Percentiles rank a stretch among this genome's conserved stretches.
phyloP scores from a whole-genome alignment of 1,284 basidiomycete species.

The Pisolithus thermaeus region DNA sequence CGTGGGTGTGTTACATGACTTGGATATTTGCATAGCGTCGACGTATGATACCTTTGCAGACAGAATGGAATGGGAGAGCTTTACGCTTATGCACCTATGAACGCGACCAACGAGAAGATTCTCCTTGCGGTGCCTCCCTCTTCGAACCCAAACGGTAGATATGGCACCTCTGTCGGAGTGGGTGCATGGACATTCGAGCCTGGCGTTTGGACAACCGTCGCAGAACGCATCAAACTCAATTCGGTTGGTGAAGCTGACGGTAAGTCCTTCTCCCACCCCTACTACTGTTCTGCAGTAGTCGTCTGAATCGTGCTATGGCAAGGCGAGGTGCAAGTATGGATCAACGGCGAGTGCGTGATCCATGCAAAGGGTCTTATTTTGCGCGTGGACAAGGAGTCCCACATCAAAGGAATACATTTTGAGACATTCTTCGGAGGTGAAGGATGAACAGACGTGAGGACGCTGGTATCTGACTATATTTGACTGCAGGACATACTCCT shows the following conservation, averaged over 20 bases:
- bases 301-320: not conserved
- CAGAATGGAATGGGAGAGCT: constrained; percentile 45
- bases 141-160: constrained; percentile 48
- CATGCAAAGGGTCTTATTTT: constrained; percentile 37
- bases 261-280: constrained; percentile 17
- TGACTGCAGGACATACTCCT: constrained; percentile 23
- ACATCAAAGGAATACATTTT: constrained; percentile 62
- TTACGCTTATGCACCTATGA: constrained; percentile 53
- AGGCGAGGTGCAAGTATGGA: constrained; percentile 56
- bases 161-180: constrained; percentile 56
- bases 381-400: constrained; percentile 39
- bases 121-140: constrained; percentile 45
- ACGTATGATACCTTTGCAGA: constrained; percentile 23
- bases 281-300: not conserved
- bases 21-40: not conserved
- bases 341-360: constrained; percentile 49
- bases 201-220: constrained; percentile 52
- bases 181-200: constrained; percentile 42
- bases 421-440: constrained; percentile 73
- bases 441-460: no score
- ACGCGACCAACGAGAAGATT: constrained; percentile 34
- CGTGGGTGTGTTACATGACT: constrained; percentile 7
- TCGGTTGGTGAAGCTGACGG: constrained; percentile 41
- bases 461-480: no score
- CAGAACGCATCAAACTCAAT: constrained; percentile 62